These are phyloP conservation scores for Sclerotinia borealis DNA, from an alignment of 2,329 filamentous ascomycete species.

Conservation along the genomic window DNA sequence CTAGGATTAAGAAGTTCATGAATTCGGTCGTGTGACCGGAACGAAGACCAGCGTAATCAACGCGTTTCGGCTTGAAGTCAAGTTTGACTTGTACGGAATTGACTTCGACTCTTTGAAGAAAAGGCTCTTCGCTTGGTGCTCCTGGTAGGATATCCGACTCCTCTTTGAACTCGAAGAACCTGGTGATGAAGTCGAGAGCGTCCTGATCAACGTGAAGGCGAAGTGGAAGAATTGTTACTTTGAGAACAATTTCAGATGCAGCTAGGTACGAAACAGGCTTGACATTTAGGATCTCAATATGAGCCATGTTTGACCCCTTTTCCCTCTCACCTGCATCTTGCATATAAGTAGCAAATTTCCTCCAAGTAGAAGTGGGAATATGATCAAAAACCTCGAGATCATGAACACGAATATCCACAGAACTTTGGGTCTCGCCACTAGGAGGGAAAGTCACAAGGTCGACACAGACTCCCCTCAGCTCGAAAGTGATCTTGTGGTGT, in stretches of 20 bases:
- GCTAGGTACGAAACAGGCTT: slow-evolving; percentile 78
- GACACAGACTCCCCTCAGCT: slow-evolving; percentile 75
- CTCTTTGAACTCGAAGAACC: slow-evolving; percentile 98
- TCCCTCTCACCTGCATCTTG: slow-evolving; percentile 81
- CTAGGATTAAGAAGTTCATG: slow-evolving; percentile 96
- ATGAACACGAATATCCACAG: slow-evolving; percentile 73
- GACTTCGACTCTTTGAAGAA: slow-evolving; percentile 84
- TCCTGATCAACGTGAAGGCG: slow-evolving; percentile 95
- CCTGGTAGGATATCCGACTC: slow-evolving; percentile 51
- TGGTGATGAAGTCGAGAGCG: slow-evolving; percentile 90
- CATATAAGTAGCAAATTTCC: slow-evolving; percentile 94
- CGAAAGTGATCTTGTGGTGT: slow-evolving; percentile 92
- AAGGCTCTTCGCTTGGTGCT: slow-evolving; percentile 67
- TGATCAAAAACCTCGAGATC: slow-evolving; percentile 92
- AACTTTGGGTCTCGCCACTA: slow-evolving; percentile 77
- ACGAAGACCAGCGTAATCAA: slow-evolving; percentile 87
- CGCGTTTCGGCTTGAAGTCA: slow-evolving; percentile 97
- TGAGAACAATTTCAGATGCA: slow-evolving; percentile 83
- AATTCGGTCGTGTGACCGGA: slow-evolving; percentile 95
- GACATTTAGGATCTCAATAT: slow-evolving; percentile 81
- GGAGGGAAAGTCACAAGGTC: slow-evolving; percentile 79
- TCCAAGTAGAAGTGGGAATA: slow-evolving; percentile 93
- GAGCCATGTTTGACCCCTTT: slow-evolving; percentile 81
- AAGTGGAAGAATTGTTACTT: slow-evolving; percentile 72
- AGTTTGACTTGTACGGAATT: slow-evolving; percentile 77